Conservation (phyloP, 2,329 filamentous ascomycete genomes). For the Diaporthe batatas region DNA sequence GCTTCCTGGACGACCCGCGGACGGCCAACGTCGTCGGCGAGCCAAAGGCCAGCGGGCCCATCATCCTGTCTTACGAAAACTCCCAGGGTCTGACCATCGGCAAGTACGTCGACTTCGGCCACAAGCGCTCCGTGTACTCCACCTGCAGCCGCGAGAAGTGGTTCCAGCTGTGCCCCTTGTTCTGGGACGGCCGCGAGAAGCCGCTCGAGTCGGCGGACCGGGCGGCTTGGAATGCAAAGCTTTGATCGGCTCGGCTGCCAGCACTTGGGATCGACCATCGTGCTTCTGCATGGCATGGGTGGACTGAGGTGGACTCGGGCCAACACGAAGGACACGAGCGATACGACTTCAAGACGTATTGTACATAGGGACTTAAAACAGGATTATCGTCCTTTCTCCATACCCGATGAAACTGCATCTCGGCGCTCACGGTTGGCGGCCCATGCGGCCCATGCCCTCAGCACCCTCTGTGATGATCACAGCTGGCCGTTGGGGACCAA, state of each 20-base stretch:
- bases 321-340: neutral
- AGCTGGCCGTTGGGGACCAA: neutral
- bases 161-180: conserved; percentile 61
- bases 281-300: neutral
- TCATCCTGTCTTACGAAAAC: conserved; percentile 49
- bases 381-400: neutral
- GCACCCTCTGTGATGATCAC: neutral
- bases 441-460: neutral
- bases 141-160: conserved; percentile 54
- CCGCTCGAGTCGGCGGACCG: conserved; percentile 59
- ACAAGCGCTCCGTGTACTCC: conserved; percentile 55
- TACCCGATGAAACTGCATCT: neutral
- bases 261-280: neutral
- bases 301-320: neutral
- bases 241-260: conserved; percentile 47
- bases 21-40: conserved; percentile 64
- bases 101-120: conserved; percentile 55
- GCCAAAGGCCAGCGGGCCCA: conserved; percentile 43
- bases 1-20: conserved; percentile 70
- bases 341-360: neutral
- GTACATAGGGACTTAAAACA: neutral
- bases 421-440: neutral
- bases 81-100: conserved; percentile 49
- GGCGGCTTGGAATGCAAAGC: conserved; percentile 60
- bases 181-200: conserved; percentile 60